A percentile compares a stretch with the other conserved stretches of the same genome.
Evolutionary conservation across 2,329 filamentous ascomycete species (phyloP).

Genomic region (Colletotrichum incanum): DNA sequence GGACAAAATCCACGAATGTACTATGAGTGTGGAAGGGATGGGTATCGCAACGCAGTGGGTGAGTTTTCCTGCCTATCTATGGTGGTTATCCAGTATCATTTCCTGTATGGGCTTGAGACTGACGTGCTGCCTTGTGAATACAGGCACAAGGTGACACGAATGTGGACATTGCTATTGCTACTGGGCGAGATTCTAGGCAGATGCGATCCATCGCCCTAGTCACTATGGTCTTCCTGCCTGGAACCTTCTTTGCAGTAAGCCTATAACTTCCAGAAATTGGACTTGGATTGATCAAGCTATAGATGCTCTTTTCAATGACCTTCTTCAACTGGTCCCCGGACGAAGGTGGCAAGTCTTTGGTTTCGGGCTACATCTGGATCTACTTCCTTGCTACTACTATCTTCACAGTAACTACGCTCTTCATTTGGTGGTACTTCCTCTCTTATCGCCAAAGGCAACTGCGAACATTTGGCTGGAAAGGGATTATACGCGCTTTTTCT

Average conservation of each 20-base stretch:
- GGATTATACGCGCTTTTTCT: too few species aligned
- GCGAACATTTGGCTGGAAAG: too few species aligned
- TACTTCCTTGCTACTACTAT: constrained; percentile 1
- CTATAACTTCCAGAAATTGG: neutral
- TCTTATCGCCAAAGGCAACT: neutral
- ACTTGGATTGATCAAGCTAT: neutral
- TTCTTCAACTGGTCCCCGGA: constrained; percentile 5
- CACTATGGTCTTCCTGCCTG: constrained; percentile 52
- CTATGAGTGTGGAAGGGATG: constrained; percentile 54
- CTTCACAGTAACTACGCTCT: neutral
- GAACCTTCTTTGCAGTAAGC: constrained; percentile 51
- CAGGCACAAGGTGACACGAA: constrained; percentile 51
- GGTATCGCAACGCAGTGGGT: constrained; percentile 55
- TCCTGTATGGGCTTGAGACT: too few species aligned
- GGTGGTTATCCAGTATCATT: too few species aligned
- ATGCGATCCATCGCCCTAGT: constrained; percentile 51
- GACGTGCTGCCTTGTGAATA: too few species aligned
- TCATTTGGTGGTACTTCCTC: constrained; percentile 7
- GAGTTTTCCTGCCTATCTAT: constrained; percentile 15
- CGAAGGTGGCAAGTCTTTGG: neutral
- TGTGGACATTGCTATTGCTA: constrained; percentile 49
- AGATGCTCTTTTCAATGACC: constrained; percentile 7
- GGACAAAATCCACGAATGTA: constrained; percentile 51
- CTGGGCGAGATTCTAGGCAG: constrained; percentile 48
- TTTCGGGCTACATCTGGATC: constrained; percentile 15